phyloP scores from a whole-genome alignment of 768 basidiomycete species.

The Calocybe gangraenosa region DNA sequence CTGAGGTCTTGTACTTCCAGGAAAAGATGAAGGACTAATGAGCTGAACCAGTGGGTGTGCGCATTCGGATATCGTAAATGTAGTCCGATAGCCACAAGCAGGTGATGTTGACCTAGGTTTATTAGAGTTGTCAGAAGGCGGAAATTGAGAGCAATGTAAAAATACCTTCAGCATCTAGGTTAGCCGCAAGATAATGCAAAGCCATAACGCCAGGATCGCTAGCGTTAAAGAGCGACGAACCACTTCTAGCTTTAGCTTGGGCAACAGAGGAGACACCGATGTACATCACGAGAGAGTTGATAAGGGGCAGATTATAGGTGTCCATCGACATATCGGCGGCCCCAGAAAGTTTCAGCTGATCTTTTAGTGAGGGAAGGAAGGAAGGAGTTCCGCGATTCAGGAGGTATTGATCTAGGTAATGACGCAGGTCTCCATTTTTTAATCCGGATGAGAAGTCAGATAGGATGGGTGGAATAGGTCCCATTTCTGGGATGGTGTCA shows the following conservation, averaged over 20 bases:
- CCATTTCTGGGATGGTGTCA: slow-evolving; percentile 84
- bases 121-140: not conserved
- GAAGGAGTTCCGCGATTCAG: slow-evolving; percentile 68
- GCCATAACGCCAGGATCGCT: slow-evolving; percentile 83
- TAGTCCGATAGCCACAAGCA: slow-evolving; percentile 88
- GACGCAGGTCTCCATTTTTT: slow-evolving; percentile 74
- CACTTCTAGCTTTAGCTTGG: slow-evolving; percentile 82
- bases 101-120: slow-evolving; percentile 83
- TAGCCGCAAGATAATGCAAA: slow-evolving; percentile 76
- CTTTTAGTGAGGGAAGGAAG: slow-evolving; percentile 75
- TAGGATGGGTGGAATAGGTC: slow-evolving; percentile 84
- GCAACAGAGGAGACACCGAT: slow-evolving; percentile 91
- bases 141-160: not conserved
- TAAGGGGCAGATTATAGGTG: slow-evolving; percentile 80
- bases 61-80: slow-evolving; percentile 98
- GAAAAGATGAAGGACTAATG: slow-evolving; percentile 85
- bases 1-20: slow-evolving; percentile 70
- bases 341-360: slow-evolving; percentile 56
- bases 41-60: slow-evolving; percentile 98
- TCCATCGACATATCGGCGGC: slow-evolving; percentile 46
- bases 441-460: slow-evolving; percentile 88
- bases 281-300: slow-evolving; percentile 95
- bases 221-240: slow-evolving; percentile 74
- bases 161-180: slow-evolving; percentile 89
- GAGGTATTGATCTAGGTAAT: slow-evolving; percentile 81